These are phyloP conservation scores for Vararia minispora DNA, from an alignment of 768 basidiomycete genomes.

Conservation along the genomic window DNA sequence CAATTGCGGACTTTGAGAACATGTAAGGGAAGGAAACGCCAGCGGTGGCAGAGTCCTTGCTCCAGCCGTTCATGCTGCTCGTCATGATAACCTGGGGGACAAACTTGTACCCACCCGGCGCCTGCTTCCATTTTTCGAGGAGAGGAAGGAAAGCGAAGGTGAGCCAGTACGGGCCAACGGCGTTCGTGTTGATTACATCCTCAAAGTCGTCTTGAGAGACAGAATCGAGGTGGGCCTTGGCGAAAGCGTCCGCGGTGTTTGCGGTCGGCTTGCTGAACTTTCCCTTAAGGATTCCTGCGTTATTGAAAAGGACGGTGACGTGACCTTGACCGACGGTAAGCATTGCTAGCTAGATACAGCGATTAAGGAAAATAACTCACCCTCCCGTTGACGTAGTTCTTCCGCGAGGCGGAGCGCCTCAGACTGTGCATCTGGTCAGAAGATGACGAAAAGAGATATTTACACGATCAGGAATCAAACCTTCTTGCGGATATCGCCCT, in stretches of 20 bases:
- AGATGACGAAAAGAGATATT: background rate
- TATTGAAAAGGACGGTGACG: slow-evolving; percentile 38
- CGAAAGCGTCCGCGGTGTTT: slow-evolving; percentile 26
- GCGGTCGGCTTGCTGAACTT: slow-evolving; percentile 17
- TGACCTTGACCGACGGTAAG: too few species aligned
- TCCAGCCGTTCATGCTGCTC: slow-evolving; percentile 42
- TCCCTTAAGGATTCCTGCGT: slow-evolving; percentile 29
- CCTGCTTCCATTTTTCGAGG: slow-evolving; percentile 35
- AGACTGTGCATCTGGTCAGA: slow-evolving; percentile 17
- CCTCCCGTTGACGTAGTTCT: slow-evolving; percentile 26
- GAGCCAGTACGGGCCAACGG: slow-evolving; percentile 40
- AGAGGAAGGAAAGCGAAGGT: slow-evolving; percentile 46
- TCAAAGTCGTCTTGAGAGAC: slow-evolving; percentile 28
- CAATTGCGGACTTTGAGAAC: slow-evolving; percentile 37
- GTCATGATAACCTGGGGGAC: slow-evolving; percentile 41
- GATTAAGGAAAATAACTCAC: too few species aligned
- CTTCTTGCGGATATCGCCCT: slow-evolving; percentile 32
- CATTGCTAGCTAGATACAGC: too few species aligned
- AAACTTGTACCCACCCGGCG: slow-evolving; percentile 24
- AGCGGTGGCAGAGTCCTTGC: slow-evolving; percentile 34
- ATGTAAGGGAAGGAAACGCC: slow-evolving; percentile 34
- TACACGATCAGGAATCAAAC: slow-evolving; percentile 13
- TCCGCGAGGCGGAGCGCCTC: slow-evolving; percentile 32
- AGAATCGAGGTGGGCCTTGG: slow-evolving; percentile 28
- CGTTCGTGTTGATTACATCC: slow-evolving; percentile 27